These are phyloP conservation scores for Ustilago curta DNA, from an alignment of 1,284 basidiomycete species.

Conservation along the genomic window DNA sequence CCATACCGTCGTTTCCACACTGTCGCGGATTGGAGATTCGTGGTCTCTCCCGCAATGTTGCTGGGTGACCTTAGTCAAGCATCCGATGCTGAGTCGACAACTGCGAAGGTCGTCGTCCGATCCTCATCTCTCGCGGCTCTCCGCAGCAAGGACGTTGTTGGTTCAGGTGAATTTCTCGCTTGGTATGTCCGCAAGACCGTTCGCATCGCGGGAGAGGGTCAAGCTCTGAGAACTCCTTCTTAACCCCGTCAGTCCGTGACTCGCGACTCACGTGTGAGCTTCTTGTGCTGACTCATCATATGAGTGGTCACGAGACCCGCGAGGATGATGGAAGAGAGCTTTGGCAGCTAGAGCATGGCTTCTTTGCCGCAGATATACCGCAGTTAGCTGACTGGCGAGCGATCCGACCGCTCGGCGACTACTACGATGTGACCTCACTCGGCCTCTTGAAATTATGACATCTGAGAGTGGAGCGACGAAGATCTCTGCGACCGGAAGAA, in stretches of 20 bases:
- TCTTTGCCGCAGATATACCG: conserved; percentile 10
- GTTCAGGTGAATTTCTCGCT: too few relatives aligned
- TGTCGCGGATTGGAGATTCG: too few relatives aligned
- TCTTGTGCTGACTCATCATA: background rate
- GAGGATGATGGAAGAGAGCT: background rate
- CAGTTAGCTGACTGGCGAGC: background rate
- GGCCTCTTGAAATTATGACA: background rate
- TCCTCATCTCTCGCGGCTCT: background rate
- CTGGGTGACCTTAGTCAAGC: background rate
- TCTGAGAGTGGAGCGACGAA: background rate
- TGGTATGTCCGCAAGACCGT: too few relatives aligned
- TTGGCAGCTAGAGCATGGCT: conserved; percentile 3
- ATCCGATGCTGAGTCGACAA: background rate
- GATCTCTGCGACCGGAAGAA: background rate
- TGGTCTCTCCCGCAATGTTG: too few relatives aligned
- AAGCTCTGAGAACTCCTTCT: too few relatives aligned
- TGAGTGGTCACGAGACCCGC: background rate
- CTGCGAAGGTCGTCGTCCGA: background rate
- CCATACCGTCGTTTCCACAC: background rate
- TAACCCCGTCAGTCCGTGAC: too few relatives aligned
- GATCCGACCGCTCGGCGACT: background rate
- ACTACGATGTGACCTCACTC: background rate
- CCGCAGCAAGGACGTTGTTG: too few relatives aligned
- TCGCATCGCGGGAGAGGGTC: too few relatives aligned
- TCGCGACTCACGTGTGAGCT: background rate